phyloP scores from a whole-genome alignment of 768 basidiomycete species.

The Lactarius deliciosus region DNA sequence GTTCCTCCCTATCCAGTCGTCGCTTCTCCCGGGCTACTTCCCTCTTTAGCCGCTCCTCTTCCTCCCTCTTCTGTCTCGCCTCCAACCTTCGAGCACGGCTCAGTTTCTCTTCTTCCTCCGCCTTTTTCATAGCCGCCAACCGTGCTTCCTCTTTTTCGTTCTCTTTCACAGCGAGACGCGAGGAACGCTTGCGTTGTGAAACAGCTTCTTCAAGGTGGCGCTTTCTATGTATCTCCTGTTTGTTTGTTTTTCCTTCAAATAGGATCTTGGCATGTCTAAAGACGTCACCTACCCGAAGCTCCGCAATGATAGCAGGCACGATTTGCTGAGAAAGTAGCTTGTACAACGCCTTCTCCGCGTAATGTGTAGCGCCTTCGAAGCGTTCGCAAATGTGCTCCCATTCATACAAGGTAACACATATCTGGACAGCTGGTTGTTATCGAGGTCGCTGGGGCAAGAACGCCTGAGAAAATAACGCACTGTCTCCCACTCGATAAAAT shows the following conservation, averaged over 20 bases:
- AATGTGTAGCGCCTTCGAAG: conserved; percentile 75
- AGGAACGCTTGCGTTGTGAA: conserved; percentile 85
- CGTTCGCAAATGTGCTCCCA: conserved; percentile 80
- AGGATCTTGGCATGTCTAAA: background rate
- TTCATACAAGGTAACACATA: conserved; percentile 78
- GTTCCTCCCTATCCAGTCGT: conserved; percentile 38
- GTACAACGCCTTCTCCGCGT: conserved; percentile 76
- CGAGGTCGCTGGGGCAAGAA: conserved; percentile 3
- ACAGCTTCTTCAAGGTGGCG: conserved; percentile 70
- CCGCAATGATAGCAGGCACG: conserved; percentile 67
- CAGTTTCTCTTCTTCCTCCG: conserved; percentile 67
- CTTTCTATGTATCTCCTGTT: conserved; percentile 62
- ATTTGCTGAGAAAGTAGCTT: conserved; percentile 63
- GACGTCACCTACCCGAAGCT: conserved; percentile 53
- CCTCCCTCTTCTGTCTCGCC: conserved; percentile 41
- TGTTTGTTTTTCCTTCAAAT: conserved; percentile 6
- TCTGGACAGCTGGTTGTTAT: conserved; percentile 43
- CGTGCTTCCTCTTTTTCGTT: conserved; percentile 73
- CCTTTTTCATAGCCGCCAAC: conserved; percentile 54
- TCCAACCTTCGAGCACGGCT: conserved; percentile 56
- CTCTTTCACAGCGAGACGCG: conserved; percentile 81
- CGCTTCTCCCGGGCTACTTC: conserved; percentile 62
- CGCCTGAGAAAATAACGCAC: conserved; percentile 39
- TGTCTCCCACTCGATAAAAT: conserved; percentile 90
- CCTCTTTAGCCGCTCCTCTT: conserved; percentile 42